These are phyloP conservation scores for Leccinum ponderosum DNA, from an alignment of 1,284 basidiomycete genomes.

Conservation along the genomic window DNA sequence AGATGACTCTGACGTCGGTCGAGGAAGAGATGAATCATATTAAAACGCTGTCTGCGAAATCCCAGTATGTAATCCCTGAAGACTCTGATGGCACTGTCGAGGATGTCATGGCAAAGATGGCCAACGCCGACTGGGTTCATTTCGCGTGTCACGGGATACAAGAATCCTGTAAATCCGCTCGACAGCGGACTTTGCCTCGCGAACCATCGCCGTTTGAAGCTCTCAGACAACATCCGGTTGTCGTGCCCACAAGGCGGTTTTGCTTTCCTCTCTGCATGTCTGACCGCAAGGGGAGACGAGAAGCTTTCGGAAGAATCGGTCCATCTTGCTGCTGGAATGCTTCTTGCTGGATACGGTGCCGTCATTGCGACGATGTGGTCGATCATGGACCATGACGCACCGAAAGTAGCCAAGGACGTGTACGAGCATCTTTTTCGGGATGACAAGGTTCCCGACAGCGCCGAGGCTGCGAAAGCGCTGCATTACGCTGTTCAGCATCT, in stretches of 20 bases:
- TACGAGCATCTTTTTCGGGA: background rate
- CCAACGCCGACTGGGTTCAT: background rate
- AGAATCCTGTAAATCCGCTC: background rate
- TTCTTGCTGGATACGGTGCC: background rate
- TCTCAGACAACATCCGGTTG: background rate
- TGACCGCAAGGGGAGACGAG: background rate
- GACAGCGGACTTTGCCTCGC: background rate
- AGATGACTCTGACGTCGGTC: background rate
- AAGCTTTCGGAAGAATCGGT: background rate
- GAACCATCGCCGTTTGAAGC: background rate
- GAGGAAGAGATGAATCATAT: background rate
- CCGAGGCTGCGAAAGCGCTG: background rate
- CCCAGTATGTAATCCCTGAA: background rate
- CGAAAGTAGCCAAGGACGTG: background rate
- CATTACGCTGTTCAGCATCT: background rate
- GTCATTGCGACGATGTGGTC: background rate
- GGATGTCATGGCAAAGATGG: background rate
- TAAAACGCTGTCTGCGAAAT: background rate
- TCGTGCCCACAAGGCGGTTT: background rate
- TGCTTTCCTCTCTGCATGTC: background rate
- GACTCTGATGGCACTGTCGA: background rate
- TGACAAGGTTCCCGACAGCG: background rate
- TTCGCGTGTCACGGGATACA: background rate
- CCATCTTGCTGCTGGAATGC: background rate
- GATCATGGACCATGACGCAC: background rate